Base-by-base conservation (phyloP, 176 grass and related monocot species). In the Poa pratensis region DNA sequence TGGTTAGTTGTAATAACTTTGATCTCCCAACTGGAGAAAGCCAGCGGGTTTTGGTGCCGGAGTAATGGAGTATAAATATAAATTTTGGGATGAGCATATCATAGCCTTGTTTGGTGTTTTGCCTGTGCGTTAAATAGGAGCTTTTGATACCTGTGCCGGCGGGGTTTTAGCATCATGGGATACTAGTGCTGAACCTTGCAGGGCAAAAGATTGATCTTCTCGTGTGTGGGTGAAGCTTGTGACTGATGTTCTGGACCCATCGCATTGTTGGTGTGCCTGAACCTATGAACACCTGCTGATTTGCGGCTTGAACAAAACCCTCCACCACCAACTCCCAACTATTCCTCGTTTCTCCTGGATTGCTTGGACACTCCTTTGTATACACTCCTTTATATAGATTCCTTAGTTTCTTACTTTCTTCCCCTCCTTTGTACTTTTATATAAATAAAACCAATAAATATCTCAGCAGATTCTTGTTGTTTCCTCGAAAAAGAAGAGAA, bases 71-170 rank as follows among this genome's bases (percentile, higher is more conserved):
- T 83, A 83, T 64, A 80, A 28, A 61, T 87, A 55, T 72, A 80
- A 86, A 63, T 87, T 90, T 91, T 87, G 69, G 85, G 43, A 76
- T 83, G 58, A 74, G 78, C 5, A 42, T 18, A 57, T 48, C 24
- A 19, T 84, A 30, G n/a, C 37, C 28, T 30, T 37, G 4, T 76
- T 80, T 80, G 64, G 15, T 39, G 48, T 73, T 58, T 28, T 5
- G 3, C 6, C 5, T 78, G 23, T 54, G 62, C 4, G 22, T 68
- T 62, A 19, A 24, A 80, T 75, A 61, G 10, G 27, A 67, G 40
- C 72, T 55, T 65, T 14, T 35, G 45, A 43, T 42, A 46, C 10
- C 0, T 70, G 61, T 70, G 75, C 1, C 13, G 5, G 60, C 5
- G 26, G 26, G 61, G 59, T 10, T 62, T 13, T 62, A 27, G 23